These are phyloP conservation scores for Podila horticola DNA, from an alignment of 192 early-diverging fungal genomes.

Conservation along the genomic window DNA sequence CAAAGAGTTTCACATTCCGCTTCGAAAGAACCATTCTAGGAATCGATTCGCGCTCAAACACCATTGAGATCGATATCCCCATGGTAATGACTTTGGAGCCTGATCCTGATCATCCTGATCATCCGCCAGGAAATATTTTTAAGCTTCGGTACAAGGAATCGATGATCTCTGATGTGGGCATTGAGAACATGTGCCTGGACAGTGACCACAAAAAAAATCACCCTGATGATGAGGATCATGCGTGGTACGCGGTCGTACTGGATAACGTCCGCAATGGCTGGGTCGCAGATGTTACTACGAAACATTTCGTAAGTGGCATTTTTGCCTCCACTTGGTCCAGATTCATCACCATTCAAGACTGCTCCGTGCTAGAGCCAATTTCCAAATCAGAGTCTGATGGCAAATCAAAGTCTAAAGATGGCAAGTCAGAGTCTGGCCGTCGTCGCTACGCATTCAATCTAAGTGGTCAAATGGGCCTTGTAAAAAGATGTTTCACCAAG, in stretches of 20 bases:
- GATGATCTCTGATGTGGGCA: slow-evolving; percentile 16
- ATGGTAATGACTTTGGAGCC: slow-evolving; percentile 25
- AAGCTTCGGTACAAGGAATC: neutral
- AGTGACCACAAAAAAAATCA: neutral
- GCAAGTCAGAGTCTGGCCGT: slow-evolving; percentile 1
- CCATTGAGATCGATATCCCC: slow-evolving; percentile 6
- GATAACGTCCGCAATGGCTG: slow-evolving; percentile 11
- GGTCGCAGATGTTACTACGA: slow-evolving; percentile 22
- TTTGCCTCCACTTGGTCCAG: slow-evolving; percentile 17
- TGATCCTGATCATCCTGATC: no score
- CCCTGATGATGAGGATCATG: slow-evolving; percentile 16
- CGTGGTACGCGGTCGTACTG: slow-evolving; percentile 15
- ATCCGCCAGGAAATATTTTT: slow-evolving; percentile 12
- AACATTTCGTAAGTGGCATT: slow-evolving; percentile 18
- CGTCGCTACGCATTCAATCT: slow-evolving; percentile 19
- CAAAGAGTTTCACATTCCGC: slow-evolving; percentile 12
- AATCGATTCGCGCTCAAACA: neutral
- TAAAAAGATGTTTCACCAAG: slow-evolving; percentile 22
- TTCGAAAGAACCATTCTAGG: slow-evolving; percentile 12
- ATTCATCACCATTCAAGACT: slow-evolving; percentile 21
- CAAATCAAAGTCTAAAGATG: no score
- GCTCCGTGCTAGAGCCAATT: slow-evolving; percentile 16
- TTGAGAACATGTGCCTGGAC: slow-evolving; percentile 13
- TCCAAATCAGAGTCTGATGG: slow-evolving; percentile 12
- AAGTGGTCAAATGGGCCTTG: slow-evolving; percentile 26